These are phyloP conservation scores for Saccharomycopsis selenospora DNA, from an alignment of 805 yeast genomes.

Conservation along the genomic window DNA sequence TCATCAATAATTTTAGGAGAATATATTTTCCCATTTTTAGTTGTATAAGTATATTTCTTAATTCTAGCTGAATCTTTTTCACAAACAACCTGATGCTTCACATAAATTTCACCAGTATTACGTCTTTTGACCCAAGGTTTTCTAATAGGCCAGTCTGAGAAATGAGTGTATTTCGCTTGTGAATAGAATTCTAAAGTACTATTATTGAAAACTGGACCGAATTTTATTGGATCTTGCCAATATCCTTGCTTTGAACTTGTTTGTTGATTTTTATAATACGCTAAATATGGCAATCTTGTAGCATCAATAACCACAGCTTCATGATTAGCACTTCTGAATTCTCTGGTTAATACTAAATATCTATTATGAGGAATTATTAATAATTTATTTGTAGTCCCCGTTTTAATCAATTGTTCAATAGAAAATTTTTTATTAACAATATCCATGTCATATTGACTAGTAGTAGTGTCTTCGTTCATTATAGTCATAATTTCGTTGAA, in stretches of 20 bases:
- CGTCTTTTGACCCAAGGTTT: constrained; percentile 49
- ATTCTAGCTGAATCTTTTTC: constrained; percentile 20
- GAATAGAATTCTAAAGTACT: constrained; percentile 26
- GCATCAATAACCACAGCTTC: constrained; percentile 36
- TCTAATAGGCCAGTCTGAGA: constrained; percentile 56
- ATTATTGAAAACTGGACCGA: constrained; percentile 1
- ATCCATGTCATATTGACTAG: constrained; percentile 46
- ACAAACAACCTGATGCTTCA: constrained; percentile 28
- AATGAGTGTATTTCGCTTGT: constrained; percentile 44
- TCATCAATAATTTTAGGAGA: constrained; percentile 28
- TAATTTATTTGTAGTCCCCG: constrained; percentile 21
- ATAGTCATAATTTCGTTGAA: constrained; percentile 25
- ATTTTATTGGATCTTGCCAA: constrained; percentile 2
- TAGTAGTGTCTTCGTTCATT: constrained; percentile 25
- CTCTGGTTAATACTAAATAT: constrained; percentile 45
- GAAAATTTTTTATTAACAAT: constrained; percentile 34
- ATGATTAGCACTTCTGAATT: constrained; percentile 35
- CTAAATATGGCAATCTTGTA: constrained; percentile 27
- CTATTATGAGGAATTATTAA: constrained; percentile 40
- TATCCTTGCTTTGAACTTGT: background rate
- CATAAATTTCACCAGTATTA: constrained; percentile 26
- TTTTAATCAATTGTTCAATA: constrained; percentile 21
- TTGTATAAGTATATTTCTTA: background rate
- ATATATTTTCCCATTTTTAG: constrained; percentile 3
- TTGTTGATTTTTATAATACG: constrained; percentile 21